Conservation (phyloP, 2,329 filamentous ascomycete genomes). For the Sclerotinia borealis region DNA sequence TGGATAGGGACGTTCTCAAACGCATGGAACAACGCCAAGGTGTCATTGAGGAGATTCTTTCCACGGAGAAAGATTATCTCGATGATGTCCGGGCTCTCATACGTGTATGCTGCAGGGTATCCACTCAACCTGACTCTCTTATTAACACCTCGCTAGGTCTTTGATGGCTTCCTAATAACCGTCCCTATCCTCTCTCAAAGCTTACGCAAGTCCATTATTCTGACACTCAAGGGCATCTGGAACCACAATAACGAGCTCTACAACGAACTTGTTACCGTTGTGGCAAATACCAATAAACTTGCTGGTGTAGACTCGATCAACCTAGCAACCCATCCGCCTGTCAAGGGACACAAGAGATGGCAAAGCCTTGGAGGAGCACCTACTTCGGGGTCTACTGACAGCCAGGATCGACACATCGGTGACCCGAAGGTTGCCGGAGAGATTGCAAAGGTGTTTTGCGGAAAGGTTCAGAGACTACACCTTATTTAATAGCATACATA, state of each 20-base stretch:
- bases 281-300: slow-evolving; percentile 61
- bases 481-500: not conserved
- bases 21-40: slow-evolving; percentile 70
- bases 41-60: slow-evolving; percentile 78
- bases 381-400: slow-evolving; percentile 33
- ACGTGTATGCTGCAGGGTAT: slow-evolving; percentile 57
- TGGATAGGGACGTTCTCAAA: slow-evolving; percentile 65
- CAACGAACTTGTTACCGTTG: slow-evolving; percentile 61
- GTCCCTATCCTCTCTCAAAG: slow-evolving; percentile 58
- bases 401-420: slow-evolving; percentile 43
- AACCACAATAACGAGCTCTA: slow-evolving; percentile 79
- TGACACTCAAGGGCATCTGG: slow-evolving; percentile 72
- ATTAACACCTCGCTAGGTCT: slow-evolving; percentile 51
- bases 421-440: slow-evolving; percentile 55
- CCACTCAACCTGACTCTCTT: slow-evolving; percentile 63
- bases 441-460: slow-evolving; percentile 54
- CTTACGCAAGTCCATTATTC: slow-evolving; percentile 67
- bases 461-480: slow-evolving; percentile 41
- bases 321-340: not conserved
- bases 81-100: slow-evolving; percentile 79
- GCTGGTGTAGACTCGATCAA: slow-evolving; percentile 37
- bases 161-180: slow-evolving; percentile 69
- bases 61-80: slow-evolving; percentile 83
- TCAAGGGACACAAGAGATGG: slow-evolving; percentile 40
- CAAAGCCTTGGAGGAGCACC: slow-evolving; percentile 36